Percentiles rank a stretch among this genome's conserved stretches.
Evolutionary conservation across 108 stramenopile genomes (phyloP).

Genomic region (Schizochytrium sp.): DNA sequence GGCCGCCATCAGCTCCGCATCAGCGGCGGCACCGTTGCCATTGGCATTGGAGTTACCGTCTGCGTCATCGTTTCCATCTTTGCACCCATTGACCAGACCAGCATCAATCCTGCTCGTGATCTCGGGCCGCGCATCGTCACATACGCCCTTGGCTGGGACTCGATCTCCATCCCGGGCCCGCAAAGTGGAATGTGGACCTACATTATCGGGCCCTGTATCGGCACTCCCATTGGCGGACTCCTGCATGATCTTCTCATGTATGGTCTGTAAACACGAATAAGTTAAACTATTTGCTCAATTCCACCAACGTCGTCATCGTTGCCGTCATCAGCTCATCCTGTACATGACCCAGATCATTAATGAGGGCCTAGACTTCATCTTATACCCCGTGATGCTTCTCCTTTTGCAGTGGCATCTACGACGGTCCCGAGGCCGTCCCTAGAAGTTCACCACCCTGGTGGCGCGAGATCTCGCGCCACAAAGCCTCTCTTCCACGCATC

Average conservation of each 20-base stretch:
- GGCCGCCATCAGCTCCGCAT: background rate
- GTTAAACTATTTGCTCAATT: no score
- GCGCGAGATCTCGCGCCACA: no score
- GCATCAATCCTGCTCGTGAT: background rate
- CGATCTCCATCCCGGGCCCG: background rate
- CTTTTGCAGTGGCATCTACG: no score
- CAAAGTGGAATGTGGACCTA: constrained; percentile 49
- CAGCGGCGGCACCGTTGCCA: background rate
- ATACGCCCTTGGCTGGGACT: background rate
- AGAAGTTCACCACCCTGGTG: no score
- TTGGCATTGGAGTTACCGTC: background rate
- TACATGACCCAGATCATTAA: no score
- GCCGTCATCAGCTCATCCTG: no score
- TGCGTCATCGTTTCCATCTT: background rate
- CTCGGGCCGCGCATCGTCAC: background rate
- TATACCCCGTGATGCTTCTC: no score
- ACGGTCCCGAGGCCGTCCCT: no score
- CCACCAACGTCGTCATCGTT: no score
- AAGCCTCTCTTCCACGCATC: no score
- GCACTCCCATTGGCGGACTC: constrained; percentile 42
- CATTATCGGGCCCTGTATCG: constrained; percentile 47
- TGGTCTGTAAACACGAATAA: background rate
- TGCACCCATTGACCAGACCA: background rate
- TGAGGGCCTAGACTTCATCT: no score
- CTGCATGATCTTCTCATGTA: background rate